A percentile compares a stretch with the other conserved stretches of the same genome.
These are phyloP conservation scores for Verbena officinalis DNA, from an alignment of 257 asterid genomes.

Conservation along the genomic window DNA sequence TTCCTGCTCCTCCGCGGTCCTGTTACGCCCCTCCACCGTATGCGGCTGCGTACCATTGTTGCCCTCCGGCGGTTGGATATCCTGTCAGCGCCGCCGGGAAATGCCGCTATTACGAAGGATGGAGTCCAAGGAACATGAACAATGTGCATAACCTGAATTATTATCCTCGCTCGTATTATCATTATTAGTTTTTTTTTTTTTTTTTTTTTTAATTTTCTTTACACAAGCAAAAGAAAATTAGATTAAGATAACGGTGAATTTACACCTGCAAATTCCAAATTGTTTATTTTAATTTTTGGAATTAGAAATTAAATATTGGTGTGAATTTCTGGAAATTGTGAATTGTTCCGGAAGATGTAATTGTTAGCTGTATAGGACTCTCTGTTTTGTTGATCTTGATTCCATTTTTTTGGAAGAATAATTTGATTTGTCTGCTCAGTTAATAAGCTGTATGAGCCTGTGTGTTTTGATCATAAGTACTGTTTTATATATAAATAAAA, in stretches of 20 bases:
- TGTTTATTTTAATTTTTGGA: neutral
- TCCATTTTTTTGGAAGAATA: too few species aligned
- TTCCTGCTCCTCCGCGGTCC: too few species aligned
- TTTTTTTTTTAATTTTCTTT: conserved; percentile 12
- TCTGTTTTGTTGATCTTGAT: too few species aligned
- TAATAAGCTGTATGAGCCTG: too few species aligned
- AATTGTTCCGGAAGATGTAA: neutral
- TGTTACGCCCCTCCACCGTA: conserved; percentile 19
- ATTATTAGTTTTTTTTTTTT: too few species aligned
- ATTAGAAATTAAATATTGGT: neutral
- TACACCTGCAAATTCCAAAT: conserved; percentile 27
- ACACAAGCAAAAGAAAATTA: neutral
- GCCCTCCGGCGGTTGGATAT: conserved; percentile 31
- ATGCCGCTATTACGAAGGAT: conserved; percentile 24
- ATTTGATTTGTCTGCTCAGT: too few species aligned
- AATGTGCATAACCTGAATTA: conserved; percentile 31
- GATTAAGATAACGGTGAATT: conserved; percentile 9
- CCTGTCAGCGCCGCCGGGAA: conserved; percentile 27
- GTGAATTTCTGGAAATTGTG: neutral
- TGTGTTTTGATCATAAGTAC: too few species aligned
- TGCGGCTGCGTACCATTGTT: conserved; percentile 8
- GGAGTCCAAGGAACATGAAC: conserved; percentile 30
- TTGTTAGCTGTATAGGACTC: too few species aligned
- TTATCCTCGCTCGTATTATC: conserved; percentile 18
- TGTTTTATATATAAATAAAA: too few species aligned